These are phyloP conservation scores for Cyberlindnera amylophila DNA, from an alignment of 805 yeast species.

Conservation along the genomic window DNA sequence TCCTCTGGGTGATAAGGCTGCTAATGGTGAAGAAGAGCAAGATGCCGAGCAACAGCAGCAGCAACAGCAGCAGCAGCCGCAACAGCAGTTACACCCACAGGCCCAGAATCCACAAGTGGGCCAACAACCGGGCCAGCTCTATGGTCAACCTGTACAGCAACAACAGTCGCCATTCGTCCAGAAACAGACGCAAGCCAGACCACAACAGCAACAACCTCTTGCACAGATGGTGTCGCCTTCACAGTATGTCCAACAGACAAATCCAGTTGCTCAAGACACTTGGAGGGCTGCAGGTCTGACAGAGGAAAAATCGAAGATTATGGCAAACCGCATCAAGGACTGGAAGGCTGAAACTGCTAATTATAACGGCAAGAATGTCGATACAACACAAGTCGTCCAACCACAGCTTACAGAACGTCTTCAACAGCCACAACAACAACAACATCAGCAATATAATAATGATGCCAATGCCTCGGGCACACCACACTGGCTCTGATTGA, in stretches of 20 bases:
- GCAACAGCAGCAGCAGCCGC: constrained; percentile 17
- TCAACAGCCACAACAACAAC: constrained; percentile 22
- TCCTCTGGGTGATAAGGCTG: constrained; percentile 9
- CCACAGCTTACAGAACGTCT: neutral
- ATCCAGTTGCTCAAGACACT: neutral
- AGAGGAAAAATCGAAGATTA: neutral
- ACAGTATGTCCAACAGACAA: neutral
- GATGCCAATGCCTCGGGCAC: constrained; percentile 6
- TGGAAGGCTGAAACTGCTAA: constrained; percentile 16
- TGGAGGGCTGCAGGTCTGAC: too few species aligned
- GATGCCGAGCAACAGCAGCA: constrained; percentile 8
- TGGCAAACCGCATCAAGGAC: neutral
- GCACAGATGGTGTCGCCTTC: neutral
- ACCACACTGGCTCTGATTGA: constrained; percentile 16
- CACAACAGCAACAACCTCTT: neutral
- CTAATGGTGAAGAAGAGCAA: constrained; percentile 8
- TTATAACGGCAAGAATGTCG: neutral
- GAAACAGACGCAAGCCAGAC: constrained; percentile 5
- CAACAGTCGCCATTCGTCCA: constrained; percentile 3
- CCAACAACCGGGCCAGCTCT: too few species aligned
- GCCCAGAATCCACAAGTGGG: too few species aligned
- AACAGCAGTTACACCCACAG: constrained; percentile 1
- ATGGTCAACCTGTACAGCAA: neutral
- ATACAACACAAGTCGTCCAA: neutral
- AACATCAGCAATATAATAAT: constrained; percentile 14